phyloP scores from a whole-genome alignment of 1,284 basidiomycete species.

The Retiboletus fuscus region DNA sequence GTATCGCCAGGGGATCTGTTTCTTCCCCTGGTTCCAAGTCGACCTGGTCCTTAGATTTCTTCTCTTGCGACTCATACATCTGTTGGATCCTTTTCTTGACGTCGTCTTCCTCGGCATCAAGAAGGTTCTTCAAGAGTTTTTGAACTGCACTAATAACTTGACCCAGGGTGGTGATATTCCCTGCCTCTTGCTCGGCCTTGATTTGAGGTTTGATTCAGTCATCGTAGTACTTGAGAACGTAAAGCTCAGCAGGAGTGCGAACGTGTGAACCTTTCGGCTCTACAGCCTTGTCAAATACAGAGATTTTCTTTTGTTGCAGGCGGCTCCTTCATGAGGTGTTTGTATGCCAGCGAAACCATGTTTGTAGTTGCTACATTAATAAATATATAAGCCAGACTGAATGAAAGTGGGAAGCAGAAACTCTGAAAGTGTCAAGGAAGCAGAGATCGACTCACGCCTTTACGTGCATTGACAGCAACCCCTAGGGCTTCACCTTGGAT shows the following conservation, averaged over 20 bases:
- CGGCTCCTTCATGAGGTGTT: background rate
- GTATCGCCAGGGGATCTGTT: background rate
- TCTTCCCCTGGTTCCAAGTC: no score
- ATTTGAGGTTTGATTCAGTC: constrained; percentile 13
- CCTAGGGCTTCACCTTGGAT: background rate
- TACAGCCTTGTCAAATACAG: constrained; percentile 9
- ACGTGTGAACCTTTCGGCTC: background rate
- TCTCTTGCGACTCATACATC: constrained; percentile 11
- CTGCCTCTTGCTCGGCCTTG: constrained; percentile 1
- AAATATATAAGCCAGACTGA: no score
- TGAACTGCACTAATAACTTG: background rate
- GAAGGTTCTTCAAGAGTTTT: background rate
- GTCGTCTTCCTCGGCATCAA: constrained; percentile 7
- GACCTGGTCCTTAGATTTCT: background rate
- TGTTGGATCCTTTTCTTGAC: constrained; percentile 3
- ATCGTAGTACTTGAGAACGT: constrained; percentile 8
- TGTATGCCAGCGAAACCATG: constrained; percentile 14
- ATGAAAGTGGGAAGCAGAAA: no score
- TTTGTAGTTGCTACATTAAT: constrained; percentile 12
- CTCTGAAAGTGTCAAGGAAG: no score
- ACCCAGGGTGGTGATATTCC: background rate
- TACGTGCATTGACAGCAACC: background rate
- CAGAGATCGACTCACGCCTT: background rate
- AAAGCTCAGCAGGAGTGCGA: constrained; percentile 5
- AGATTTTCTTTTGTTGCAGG: background rate